Evolutionary conservation across 2,329 filamentous ascomycete species (phyloP).

Genomic region (Apiospora koreana): DNA sequence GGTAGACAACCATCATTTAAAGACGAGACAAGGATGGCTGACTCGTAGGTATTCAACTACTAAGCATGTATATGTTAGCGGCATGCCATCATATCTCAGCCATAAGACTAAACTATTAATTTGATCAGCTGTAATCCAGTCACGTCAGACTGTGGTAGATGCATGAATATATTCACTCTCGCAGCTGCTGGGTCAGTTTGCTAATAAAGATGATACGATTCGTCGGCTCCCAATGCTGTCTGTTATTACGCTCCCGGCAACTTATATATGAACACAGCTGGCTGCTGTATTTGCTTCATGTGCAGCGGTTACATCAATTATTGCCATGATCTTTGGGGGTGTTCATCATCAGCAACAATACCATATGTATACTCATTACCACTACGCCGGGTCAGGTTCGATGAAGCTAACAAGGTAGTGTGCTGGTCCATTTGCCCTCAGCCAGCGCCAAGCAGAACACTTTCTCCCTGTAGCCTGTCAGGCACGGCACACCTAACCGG

Average conservation of each 20-base stretch:
- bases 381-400: neutral
- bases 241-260: neutral
- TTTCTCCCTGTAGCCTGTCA: too few species aligned
- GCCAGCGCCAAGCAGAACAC: neutral
- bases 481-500: neutral
- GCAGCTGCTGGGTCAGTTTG: too few species aligned
- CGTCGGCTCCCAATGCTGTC: neutral
- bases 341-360: neutral
- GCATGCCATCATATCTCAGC: neutral
- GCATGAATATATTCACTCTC: neutral
- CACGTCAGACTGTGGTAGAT: neutral
- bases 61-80: neutral
- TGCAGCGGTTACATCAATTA: too few species aligned
- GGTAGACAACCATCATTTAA: neutral
- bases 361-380: neutral
- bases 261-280: too few species aligned
- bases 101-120: neutral
- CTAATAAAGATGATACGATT: neutral
- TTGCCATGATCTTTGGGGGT: rapidly evolving
- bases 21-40: neutral
- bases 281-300: too few species aligned
- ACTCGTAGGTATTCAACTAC: neutral
- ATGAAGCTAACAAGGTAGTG: neutral
- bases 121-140: neutral
- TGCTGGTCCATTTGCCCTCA: neutral